phyloP scores from a whole-genome alignment of 2,329 filamentous ascomycete genomes.

The Fusarium sublunatum region DNA sequence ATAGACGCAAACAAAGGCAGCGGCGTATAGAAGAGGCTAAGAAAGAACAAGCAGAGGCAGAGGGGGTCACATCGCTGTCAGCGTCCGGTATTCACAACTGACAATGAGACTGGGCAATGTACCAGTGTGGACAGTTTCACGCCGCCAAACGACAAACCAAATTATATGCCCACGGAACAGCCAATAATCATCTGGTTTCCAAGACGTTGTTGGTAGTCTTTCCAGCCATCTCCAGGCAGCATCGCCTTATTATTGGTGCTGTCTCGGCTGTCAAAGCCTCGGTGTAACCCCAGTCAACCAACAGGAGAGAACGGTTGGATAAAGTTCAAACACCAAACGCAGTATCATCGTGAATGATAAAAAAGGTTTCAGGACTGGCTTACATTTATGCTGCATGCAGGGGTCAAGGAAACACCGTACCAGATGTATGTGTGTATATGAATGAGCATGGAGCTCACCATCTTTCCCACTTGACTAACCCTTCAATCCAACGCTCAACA shows the following conservation, averaged over 20 bases:
- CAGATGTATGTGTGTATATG: not conserved
- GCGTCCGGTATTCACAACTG: fast-evolving
- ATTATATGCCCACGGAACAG: fast-evolving
- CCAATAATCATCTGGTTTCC: not conserved
- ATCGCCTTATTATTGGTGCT: not conserved
- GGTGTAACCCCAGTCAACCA: not conserved
- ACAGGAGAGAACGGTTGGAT: not conserved
- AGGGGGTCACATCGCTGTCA: too few relatives aligned
- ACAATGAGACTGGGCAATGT: not conserved
- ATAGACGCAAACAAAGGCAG: too few relatives aligned
- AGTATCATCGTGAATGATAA: slow-evolving; percentile 6
- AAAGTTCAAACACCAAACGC: not conserved
- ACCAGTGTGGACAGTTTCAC: not conserved
- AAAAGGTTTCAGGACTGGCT: not conserved
- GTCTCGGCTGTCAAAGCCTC: not conserved
- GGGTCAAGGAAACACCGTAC: too few relatives aligned
- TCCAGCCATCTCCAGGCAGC: slow-evolving; percentile 6
- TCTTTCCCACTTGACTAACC: not conserved
- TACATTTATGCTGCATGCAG: too few relatives aligned
- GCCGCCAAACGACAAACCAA: not conserved
- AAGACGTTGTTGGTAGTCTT: not conserved
- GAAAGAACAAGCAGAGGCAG: too few relatives aligned
- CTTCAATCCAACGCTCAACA: fast-evolving
- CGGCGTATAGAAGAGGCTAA: too few relatives aligned
- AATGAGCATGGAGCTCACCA: not conserved